Conservation (phyloP, 2,329 filamentous ascomycete genomes). For the Talaromyces sp. region DNA sequence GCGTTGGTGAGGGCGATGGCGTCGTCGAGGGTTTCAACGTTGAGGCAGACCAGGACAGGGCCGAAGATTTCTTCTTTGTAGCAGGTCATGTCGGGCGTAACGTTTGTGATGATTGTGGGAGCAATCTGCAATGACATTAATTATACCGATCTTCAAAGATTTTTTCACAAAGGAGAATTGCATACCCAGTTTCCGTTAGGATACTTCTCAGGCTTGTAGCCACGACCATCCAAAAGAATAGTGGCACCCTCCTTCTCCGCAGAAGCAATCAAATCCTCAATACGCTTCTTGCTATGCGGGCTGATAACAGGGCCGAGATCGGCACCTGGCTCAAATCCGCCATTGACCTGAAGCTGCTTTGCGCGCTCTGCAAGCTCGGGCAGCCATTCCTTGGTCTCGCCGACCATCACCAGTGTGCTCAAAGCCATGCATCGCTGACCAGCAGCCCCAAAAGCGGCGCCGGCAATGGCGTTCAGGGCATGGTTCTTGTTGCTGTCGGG, state of each 20-base stretch:
- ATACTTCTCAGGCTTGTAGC: slow-evolving; percentile 58
- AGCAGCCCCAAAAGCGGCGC: slow-evolving; percentile 64
- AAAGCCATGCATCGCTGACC: slow-evolving; percentile 67
- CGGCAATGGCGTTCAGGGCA: slow-evolving; percentile 62
- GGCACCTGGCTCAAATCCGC: slow-evolving; percentile 59
- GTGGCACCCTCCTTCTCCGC: slow-evolving; percentile 61
- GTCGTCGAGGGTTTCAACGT: slow-evolving; percentile 35
- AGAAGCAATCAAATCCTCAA: slow-evolving; percentile 57
- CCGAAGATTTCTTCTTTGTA: slow-evolving; percentile 39
- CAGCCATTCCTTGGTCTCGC: slow-evolving; percentile 62
- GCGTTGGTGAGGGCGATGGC: slow-evolving; percentile 56
- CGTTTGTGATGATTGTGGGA: slow-evolving; percentile 36
- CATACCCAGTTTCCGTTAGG: slow-evolving; percentile 62
- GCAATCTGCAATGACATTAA: slow-evolving; percentile 21
- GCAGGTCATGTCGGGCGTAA: slow-evolving; percentile 37
- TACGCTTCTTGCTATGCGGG: slow-evolving; percentile 56
- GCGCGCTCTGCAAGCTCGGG: slow-evolving; percentile 60
- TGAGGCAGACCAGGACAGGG: slow-evolving; percentile 36
- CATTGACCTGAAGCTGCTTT: slow-evolving; percentile 57
- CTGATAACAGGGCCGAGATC: slow-evolving; percentile 62
- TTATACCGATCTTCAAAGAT: slow-evolving; percentile 32
- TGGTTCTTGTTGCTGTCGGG: slow-evolving; percentile 66
- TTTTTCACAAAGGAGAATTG: neutral
- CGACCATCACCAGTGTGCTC: slow-evolving; percentile 61
- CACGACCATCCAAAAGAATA: slow-evolving; percentile 59